Percentiles rank a stretch among this genome's conserved stretches.
Conservation (phyloP, 1,284 basidiomycete species). For the Calocybe gambosa region DNA sequence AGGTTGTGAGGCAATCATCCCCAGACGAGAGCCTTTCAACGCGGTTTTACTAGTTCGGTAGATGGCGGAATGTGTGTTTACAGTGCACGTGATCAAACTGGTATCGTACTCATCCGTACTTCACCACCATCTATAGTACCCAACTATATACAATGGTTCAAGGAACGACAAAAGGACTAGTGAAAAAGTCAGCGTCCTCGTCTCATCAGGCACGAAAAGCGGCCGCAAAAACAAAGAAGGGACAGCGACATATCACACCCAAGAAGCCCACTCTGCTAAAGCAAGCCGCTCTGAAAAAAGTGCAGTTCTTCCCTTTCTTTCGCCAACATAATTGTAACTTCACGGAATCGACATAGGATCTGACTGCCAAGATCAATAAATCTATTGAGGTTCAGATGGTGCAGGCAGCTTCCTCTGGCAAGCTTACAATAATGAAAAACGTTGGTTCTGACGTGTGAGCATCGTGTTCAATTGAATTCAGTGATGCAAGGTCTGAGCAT, state of each 20-base stretch:
- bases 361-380: conserved; percentile 84
- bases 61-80: conserved; percentile 26
- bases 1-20: conserved; percentile 41
- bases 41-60: conserved; percentile 27
- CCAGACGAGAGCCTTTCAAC: conserved; percentile 23
- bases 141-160: conserved; percentile 32
- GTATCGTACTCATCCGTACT: conserved; percentile 6
- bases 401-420: conserved; percentile 76
- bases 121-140: background rate
- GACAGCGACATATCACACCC: conserved; percentile 61
- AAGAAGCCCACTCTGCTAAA: conserved; percentile 67
- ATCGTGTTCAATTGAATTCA: conserved; percentile 1
- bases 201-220: conserved; percentile 55
- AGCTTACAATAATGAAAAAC: conserved; percentile 85
- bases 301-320: conserved; percentile 19
- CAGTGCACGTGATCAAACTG: conserved; percentile 26
- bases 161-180: conserved; percentile 66
- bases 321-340: background rate
- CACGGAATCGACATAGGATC: conserved; percentile 40
- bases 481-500: conserved; percentile 2
- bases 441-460: conserved; percentile 44
- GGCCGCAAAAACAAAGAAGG: conserved; percentile 66
- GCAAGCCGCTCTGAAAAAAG: conserved; percentile 65
- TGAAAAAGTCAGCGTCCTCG: conserved; percentile 41
- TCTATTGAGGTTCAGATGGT: conserved; percentile 89